Base-by-base conservation (phyloP, 148 eudicot genomes). In the Fagopyrum tataricum region DNA sequence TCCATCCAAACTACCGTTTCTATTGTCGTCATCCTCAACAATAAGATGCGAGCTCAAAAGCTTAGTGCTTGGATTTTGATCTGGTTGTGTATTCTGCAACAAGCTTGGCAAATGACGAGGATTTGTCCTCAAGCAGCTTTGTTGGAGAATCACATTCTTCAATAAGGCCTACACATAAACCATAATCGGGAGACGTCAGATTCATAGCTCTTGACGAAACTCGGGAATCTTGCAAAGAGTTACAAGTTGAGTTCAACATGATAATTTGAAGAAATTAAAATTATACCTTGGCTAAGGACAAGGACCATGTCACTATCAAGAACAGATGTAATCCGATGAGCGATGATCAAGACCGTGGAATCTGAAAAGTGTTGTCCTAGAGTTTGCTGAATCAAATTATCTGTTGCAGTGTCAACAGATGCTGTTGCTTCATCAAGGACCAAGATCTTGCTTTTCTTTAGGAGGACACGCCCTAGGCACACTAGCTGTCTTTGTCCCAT, bases 301-400 rank as follows among this genome's bases (percentile, higher is more conserved):
- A 91, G 78, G 73, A 93, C 98, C 87, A 83, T 87, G 79, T 89
- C 87, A 59, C 92, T 91, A 51, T 91, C 89, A 2, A 91, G 81
- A 7, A 93, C 95, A 8, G 87, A 84, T 9, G 87, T 84, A 7
- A 84, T 84, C n/a, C 87, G 64, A 56, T 84, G 87, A 4, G 87
- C 87, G 31, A 84, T 79, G 47, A 81, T 76, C 1, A 84, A 58
- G 15, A 84, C 84, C 1, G 87, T 84, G 11, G 78, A 84, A 52
- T 81, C 82, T 7, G 71, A 43, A 71, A 84, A 84, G 53, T 84
- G 87, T 21, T 81, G 78, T 8, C 70, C 77, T 4, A 84, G 24
- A 7, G 84, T 84, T 10, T 81, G 82, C 42, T 84, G 87, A 26
- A 84, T 84, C n/a, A 84, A 42, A 39, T 84, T 84, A 49, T 84